Percentiles rank a stretch among this genome's conserved stretches.
phyloP scores from a whole-genome alignment of 2,329 filamentous ascomycete genomes.

The Fusarium annulatum region DNA sequence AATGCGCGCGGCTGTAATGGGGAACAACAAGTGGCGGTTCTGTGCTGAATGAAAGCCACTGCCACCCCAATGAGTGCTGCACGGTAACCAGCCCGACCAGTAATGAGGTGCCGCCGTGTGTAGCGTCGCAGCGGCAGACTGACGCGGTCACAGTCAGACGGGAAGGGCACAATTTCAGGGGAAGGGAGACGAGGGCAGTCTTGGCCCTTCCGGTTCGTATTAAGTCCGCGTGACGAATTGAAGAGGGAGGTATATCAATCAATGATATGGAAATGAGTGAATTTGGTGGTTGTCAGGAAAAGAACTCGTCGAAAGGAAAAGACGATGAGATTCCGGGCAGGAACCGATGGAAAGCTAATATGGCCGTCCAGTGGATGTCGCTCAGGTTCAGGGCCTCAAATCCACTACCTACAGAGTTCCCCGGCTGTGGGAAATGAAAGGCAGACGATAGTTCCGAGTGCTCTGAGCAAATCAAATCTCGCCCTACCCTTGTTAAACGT shows the following conservation, averaged over 20 bases:
- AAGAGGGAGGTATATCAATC: slow-evolving; percentile 16
- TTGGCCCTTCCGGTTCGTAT: slow-evolving; percentile 17
- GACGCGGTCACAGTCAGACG: slow-evolving; percentile 37
- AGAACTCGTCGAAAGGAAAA: not conserved
- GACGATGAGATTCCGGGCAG: slow-evolving; percentile 12
- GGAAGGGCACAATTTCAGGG: slow-evolving; percentile 28
- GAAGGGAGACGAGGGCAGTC: slow-evolving; percentile 30
- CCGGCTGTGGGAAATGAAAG: slow-evolving; percentile 40
- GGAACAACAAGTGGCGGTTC: slow-evolving; percentile 26
- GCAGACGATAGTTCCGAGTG: slow-evolving; percentile 21
- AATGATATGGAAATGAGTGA: slow-evolving; percentile 16
- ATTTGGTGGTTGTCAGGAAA: not conserved
- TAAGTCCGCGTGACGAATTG: slow-evolving; percentile 6
- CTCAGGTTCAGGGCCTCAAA: slow-evolving; percentile 14
- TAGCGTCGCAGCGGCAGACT: slow-evolving; percentile 25
- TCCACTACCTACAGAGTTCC: not conserved
- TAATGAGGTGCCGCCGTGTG: slow-evolving; percentile 16
- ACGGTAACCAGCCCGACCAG: slow-evolving; percentile 31
- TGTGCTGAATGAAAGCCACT: slow-evolving; percentile 17
- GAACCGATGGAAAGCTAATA: not conserved
- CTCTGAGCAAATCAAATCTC: slow-evolving; percentile 20
- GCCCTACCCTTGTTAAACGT: slow-evolving; percentile 15
- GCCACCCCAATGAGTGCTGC: slow-evolving; percentile 1
- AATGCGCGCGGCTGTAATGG: slow-evolving; percentile 27
- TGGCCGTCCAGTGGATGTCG: not conserved